A percentile compares a stretch with the other conserved stretches of the same genome.
Evolutionary conservation across 140 eudicot genomes (phyloP).

Genomic region (Bidens hawaiensis): DNA sequence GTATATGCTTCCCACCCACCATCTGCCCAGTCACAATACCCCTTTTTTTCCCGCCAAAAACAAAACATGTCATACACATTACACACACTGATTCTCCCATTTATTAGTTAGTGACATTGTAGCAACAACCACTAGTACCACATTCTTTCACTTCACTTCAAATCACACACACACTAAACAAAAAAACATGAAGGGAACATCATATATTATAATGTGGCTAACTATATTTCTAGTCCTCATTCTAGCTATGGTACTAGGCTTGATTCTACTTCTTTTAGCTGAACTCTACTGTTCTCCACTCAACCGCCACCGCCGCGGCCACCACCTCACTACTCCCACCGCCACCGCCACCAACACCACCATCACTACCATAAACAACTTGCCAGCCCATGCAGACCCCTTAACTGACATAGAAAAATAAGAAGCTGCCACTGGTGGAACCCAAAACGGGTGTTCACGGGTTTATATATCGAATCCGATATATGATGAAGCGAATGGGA

Average conservation of each 20-base stretch:
- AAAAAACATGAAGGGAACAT: conserved; percentile 45
- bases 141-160: conserved; percentile 15
- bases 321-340: conserved; percentile 7
- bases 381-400: conserved; percentile 6
- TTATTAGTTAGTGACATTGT: conserved; percentile 19
- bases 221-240: conserved; percentile 45
- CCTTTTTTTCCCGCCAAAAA: conserved; percentile 48
- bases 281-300: conserved; percentile 66
- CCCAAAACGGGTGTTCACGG: conserved; percentile 26
- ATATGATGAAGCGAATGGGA: conserved; percentile 32
- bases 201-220: conserved; percentile 65
- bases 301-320: conserved; percentile 27
- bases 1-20: background rate
- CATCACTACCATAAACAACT: conserved; percentile 18
- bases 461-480: conserved; percentile 77
- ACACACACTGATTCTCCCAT: background rate
- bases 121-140: conserved; percentile 6
- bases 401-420: conserved; percentile 41
- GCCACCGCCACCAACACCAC: too few relatives aligned
- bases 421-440: too few relatives aligned
- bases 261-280: conserved; percentile 57
- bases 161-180: conserved; percentile 16
- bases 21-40: background rate
- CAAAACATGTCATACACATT: background rate
- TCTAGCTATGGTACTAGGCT: conserved; percentile 52